phyloP scores from a whole-genome alignment of 2,329 filamentous ascomycete genomes.

The Trichoderma sp. region DNA sequence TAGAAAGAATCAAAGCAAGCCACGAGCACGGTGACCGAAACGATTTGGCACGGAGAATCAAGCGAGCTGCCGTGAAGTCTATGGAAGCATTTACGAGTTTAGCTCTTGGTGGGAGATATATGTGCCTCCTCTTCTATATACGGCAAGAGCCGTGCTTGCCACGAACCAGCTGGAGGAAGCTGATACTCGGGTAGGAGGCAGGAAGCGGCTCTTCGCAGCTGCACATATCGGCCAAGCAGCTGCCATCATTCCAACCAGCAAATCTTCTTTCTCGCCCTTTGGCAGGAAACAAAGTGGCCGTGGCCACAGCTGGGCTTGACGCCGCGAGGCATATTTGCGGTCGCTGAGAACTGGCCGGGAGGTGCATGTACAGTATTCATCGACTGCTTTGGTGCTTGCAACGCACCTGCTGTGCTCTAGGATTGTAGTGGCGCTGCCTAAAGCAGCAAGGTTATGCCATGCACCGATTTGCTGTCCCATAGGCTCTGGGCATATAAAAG shows the following conservation, averaged over 20 bases:
- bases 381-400: neutral
- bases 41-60: neutral
- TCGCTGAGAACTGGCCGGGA: slow-evolving; percentile 1
- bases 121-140: neutral
- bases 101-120: neutral
- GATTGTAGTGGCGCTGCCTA: slow-evolving; percentile 23
- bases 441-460: slow-evolving; percentile 10
- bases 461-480: neutral
- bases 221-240: neutral
- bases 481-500: neutral
- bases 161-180: neutral
- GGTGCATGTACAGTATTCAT: neutral
- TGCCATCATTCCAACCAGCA: neutral
- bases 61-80: neutral
- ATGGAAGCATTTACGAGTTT: neutral
- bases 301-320: neutral
- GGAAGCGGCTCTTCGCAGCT: slow-evolving; percentile 2
- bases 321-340: slow-evolving; percentile 1
- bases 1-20: slow-evolving; percentile 26
- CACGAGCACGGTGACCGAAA: neutral
- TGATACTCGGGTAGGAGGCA: neutral
- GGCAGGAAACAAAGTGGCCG: neutral
- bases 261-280: neutral
- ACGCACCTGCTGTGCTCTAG: neutral
- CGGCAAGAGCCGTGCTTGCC: slow-evolving; percentile 8